Evolutionary conservation across 176 grass and related monocot genomes (phyloP), one percentile per base, ranked within the genome.

Genomic region (Elymus sibiricus): DNA sequence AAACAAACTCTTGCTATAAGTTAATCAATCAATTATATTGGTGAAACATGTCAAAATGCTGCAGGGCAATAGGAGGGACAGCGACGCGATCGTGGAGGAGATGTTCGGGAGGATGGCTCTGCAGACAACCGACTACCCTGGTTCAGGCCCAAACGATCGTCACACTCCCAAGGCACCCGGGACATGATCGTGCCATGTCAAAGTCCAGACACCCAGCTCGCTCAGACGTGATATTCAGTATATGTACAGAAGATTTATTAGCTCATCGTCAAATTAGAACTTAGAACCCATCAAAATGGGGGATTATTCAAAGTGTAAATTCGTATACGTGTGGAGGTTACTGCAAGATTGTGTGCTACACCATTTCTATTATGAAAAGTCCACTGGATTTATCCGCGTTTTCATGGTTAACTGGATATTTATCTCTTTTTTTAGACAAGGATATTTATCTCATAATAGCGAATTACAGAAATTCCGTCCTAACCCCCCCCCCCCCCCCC

Each of bases 111-210:
- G 91, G 81, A 92, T 90, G 84, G 87, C 76, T 28, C 11, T 92
- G 53, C 87, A 92, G 34, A 82, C 85, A 9, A 87, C 76, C 0
- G 91, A 92, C 37, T 92, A 92, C 87, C 91, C 91, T 7, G 87
- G 87, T 1, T 87, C 91, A 16, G 91, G 87, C 8, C 53, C 91
- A 0, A 92, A 92, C 27, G 91, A 90, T 78, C 91, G 84, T 34
- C 91, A 92, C 87, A 90, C 91, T 17, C 91, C 91, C 8, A 92
- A 92, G 38, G 69, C 91, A 29, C 91, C 91, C 2, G 91, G 81
- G 26, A 67, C 89, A 77, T 88, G 82, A 88, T 58, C 55, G 7
- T 17, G 9, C 26, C 34, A 16, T 24, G 12, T 37, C 71, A 38
- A 60, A 16, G 43, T 43, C 37, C 37, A 27, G 42, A 66, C 8